Conservation (phyloP, 2,329 filamentous ascomycete genomes). For the Leptographium galeiforme region DNA sequence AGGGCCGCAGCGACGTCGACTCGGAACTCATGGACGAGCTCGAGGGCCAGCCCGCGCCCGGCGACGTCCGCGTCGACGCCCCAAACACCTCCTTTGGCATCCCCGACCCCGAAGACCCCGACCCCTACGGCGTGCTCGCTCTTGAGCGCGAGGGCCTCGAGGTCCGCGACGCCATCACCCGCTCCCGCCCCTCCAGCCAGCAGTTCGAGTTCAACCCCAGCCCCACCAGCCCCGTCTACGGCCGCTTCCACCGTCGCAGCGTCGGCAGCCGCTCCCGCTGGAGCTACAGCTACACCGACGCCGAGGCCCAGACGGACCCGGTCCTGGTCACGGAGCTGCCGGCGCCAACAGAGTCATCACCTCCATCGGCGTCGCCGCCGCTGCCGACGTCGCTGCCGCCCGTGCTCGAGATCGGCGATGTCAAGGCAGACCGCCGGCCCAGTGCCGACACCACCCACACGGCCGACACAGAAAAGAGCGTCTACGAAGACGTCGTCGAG, state of each 20-base stretch:
- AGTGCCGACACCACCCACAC: background rate
- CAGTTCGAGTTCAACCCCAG: slow-evolving; percentile 24
- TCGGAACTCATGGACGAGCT: slow-evolving; percentile 19
- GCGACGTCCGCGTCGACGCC: slow-evolving; percentile 20
- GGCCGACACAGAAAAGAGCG: slow-evolving; percentile 1
- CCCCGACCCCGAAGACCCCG: slow-evolving; percentile 23
- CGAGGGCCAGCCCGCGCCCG: slow-evolving; percentile 20
- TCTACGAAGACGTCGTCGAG: slow-evolving; percentile 6
- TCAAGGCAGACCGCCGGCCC: background rate
- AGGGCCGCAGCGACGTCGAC: slow-evolving; percentile 21
- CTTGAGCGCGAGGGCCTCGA: slow-evolving; percentile 23
- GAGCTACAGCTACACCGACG: background rate
- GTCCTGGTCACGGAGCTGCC: slow-evolving; percentile 3
- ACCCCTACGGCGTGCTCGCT: slow-evolving; percentile 23
- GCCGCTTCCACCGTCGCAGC: slow-evolving; percentile 7
- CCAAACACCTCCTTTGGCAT: slow-evolving; percentile 19
- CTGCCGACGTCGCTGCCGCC: background rate
- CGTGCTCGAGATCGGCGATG: background rate
- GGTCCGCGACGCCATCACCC: slow-evolving; percentile 22
- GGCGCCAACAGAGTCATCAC: background rate
- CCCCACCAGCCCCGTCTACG: slow-evolving; percentile 19
- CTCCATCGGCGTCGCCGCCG: background rate
- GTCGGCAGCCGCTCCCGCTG: slow-evolving; percentile 3
- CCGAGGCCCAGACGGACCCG: slow-evolving; percentile 5
- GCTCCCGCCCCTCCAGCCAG: slow-evolving; percentile 20